Percentiles rank a stretch among this genome's conserved stretches.
Evolutionary conservation across 495 filamentous ascomycete species (phyloP).

Genomic region (Neurospora tetrasperma): DNA sequence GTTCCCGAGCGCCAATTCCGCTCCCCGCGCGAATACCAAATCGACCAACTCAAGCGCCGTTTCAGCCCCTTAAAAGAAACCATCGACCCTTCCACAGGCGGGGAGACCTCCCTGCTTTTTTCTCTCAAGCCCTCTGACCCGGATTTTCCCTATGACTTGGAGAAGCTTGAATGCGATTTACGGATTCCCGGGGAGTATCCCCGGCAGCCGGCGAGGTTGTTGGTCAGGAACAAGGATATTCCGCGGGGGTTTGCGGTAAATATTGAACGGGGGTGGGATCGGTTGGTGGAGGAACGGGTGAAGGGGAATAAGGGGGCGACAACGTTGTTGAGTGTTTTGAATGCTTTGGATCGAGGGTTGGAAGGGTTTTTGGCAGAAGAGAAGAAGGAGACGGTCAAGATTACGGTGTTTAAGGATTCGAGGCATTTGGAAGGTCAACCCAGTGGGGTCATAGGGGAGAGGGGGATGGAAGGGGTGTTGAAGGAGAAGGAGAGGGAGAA

Average conservation of each 20-base stretch:
- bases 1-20: conserved; percentile 52
- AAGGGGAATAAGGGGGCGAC: conserved; percentile 21
- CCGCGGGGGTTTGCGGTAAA: conserved; percentile 72
- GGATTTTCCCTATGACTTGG: conserved; percentile 74
- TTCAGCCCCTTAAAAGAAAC: conserved; percentile 50
- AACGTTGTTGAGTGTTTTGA: conserved; percentile 59
- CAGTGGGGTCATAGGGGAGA: background rate
- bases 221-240: conserved; percentile 67
- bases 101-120: conserved; percentile 46
- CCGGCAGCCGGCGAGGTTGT: conserved; percentile 43
- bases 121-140: conserved; percentile 70
- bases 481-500: conserved; percentile 2
- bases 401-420: conserved; percentile 56
- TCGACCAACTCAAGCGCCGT: conserved; percentile 64
- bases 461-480: background rate
- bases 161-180: conserved; percentile 61
- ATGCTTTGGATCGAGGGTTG: conserved; percentile 62
- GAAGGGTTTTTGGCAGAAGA: conserved; percentile 61
- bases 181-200: conserved; percentile 58
- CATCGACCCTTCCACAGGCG: conserved; percentile 34
- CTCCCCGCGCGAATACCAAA: conserved; percentile 65
- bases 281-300: conserved; percentile 44
- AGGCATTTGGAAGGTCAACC: conserved; percentile 24
- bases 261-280: conserved; percentile 68
- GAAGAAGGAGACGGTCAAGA: conserved; percentile 68